Percentiles rank a stretch among this genome's conserved stretches.
Evolutionary conservation across 1,284 basidiomycete genomes (phyloP).

Genomic region (Fomitopsis palustris): DNA sequence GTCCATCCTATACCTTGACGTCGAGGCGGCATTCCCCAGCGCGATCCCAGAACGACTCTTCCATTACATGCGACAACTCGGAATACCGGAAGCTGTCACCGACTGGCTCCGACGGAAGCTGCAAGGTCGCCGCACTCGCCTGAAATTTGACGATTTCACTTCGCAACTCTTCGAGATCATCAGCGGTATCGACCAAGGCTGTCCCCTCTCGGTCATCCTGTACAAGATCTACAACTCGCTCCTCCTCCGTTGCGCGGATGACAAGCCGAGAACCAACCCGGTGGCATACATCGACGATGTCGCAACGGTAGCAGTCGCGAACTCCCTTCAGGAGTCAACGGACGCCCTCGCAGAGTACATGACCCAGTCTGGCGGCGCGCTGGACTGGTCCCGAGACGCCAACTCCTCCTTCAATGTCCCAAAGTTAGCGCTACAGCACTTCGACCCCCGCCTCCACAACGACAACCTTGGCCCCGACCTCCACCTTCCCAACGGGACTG

Average conservation of each 20-base stretch:
- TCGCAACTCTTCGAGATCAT: slow-evolving; percentile 21
- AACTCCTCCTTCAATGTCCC: slow-evolving; percentile 21
- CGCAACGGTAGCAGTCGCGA: slow-evolving; percentile 12
- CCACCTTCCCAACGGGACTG: background rate
- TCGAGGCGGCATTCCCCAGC: background rate
- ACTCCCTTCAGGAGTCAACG: slow-evolving; percentile 13
- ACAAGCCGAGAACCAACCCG: slow-evolving; percentile 11
- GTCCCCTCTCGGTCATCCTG: slow-evolving; percentile 28
- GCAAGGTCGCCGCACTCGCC: slow-evolving; percentile 16
- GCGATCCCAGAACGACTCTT: no score
- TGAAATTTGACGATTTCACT: slow-evolving; percentile 29
- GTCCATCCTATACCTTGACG: slow-evolving; percentile 22
- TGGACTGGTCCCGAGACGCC: slow-evolving; percentile 20
- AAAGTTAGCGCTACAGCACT: slow-evolving; percentile 20
- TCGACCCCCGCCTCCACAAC: slow-evolving; percentile 4
- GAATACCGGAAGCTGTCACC: slow-evolving; percentile 23
- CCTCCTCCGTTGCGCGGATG: slow-evolving; percentile 18
- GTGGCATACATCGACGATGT: slow-evolving; percentile 26
- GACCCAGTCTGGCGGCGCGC: slow-evolving; percentile 13
- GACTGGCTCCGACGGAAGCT: slow-evolving; percentile 24
- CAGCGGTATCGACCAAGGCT: slow-evolving; percentile 32
- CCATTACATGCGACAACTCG: slow-evolving; percentile 1
- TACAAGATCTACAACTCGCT: slow-evolving; percentile 33
- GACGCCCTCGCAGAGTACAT: slow-evolving; percentile 17
- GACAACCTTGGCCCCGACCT: slow-evolving; percentile 9